A percentile compares a stretch with the other conserved stretches of the same genome.
phyloP scores from a whole-genome alignment of 2,329 filamentous ascomycete species.

The Triangularia setosa region DNA sequence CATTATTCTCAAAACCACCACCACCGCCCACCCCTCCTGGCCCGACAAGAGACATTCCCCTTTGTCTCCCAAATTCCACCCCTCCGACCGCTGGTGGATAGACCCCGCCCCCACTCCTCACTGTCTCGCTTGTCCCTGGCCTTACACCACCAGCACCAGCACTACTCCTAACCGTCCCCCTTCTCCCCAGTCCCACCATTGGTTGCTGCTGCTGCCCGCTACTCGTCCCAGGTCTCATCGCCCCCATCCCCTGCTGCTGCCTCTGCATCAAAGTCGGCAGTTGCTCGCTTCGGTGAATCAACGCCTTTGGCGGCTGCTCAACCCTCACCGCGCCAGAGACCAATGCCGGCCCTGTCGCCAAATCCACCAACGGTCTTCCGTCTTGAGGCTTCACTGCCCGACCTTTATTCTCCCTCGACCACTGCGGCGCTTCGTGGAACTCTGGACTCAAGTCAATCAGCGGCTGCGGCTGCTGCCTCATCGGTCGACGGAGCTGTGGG shows the following conservation, averaged over 20 bases:
- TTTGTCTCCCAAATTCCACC: not conserved
- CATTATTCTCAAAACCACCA: not conserved
- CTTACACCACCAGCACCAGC: not conserved
- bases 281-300: slow-evolving; percentile 9
- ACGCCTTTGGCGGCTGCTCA: slow-evolving; percentile 31
- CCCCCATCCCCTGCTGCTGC: not conserved
- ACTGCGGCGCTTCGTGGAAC: slow-evolving; percentile 26
- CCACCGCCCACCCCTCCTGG: not conserved
- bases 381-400: slow-evolving; percentile 21
- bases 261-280: slow-evolving; percentile 8
- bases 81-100: not conserved
- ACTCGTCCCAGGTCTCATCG: not conserved
- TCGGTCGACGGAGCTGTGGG: slow-evolving; percentile 38
- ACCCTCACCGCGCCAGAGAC: not conserved
- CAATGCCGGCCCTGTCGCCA: slow-evolving; percentile 21
- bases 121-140: not conserved
- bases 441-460: slow-evolving; percentile 25
- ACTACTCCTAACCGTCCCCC: slow-evolving; percentile 15
- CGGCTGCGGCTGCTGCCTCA: slow-evolving; percentile 33
- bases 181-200: slow-evolving; percentile 8
- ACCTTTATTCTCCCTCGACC: slow-evolving; percentile 23
- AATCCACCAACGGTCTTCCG: slow-evolving; percentile 23
- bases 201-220: not conserved
- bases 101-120: not conserved
- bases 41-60: not conserved